Conservation (phyloP, 2,329 filamentous ascomycete species). For the Ceratocystis eucalypticola region DNA sequence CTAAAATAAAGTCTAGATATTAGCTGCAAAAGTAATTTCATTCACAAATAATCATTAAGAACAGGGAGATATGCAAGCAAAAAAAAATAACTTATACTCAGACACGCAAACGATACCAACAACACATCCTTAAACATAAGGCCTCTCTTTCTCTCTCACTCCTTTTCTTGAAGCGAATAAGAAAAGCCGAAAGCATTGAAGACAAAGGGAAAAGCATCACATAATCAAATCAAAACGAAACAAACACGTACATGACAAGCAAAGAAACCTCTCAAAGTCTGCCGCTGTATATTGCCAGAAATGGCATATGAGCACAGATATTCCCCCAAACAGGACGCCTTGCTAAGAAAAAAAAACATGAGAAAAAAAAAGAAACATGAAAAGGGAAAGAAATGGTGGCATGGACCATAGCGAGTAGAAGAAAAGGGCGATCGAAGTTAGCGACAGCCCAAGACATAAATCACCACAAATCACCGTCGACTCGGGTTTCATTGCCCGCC, state of each 20-base stretch:
- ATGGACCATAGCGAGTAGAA: neutral
- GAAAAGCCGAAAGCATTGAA: neutral
- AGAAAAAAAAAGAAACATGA: constrained; percentile 9
- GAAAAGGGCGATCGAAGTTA: neutral
- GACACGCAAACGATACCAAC: neutral
- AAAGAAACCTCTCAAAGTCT: neutral
- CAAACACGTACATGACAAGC: neutral
- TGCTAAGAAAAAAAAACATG: neutral
- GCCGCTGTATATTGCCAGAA: neutral
- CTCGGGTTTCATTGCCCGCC: too few relatives aligned
- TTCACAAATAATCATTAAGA: neutral
- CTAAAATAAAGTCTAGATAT: too few relatives aligned
- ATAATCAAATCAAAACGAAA: neutral
- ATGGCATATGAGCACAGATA: neutral
- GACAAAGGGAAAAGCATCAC: neutral
- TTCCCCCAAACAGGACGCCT: neutral
- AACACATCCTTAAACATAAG: neutral
- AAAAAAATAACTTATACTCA: neutral
- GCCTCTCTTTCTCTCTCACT: neutral
- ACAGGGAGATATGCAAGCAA: neutral
- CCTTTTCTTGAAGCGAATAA: too few relatives aligned
- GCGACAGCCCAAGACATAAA: too few relatives aligned
- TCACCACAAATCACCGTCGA: too few relatives aligned
- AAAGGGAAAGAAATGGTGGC: constrained; percentile 22
- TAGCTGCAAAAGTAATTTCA: neutral